phyloP scores from a whole-genome alignment of 495 filamentous ascomycete genomes.

The Aspergillus taichungensis region DNA sequence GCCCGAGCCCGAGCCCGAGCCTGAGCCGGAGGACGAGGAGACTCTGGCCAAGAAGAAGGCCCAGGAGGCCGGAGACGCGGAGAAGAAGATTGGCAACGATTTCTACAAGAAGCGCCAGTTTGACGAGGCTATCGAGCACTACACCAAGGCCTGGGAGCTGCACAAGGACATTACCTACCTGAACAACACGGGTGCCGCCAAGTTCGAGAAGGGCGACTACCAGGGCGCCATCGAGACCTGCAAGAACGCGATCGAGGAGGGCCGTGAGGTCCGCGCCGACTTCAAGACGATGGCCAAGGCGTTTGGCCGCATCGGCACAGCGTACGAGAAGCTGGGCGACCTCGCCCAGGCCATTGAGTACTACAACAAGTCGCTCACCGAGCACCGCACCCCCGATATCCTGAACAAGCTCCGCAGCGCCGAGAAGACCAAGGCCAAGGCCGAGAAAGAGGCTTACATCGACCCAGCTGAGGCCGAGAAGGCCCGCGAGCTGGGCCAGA shows the following conservation, averaged over 20 bases:
- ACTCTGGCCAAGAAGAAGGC: constrained; percentile 73
- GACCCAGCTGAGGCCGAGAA: constrained; percentile 89
- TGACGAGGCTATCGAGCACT: constrained; percentile 90
- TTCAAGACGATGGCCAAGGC: constrained; percentile 98
- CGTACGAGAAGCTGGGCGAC: constrained; percentile 84
- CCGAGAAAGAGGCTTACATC: constrained; percentile 73
- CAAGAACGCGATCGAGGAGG: constrained; percentile 81
- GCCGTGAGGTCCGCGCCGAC: constrained; percentile 75
- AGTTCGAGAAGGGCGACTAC: constrained; percentile 93
- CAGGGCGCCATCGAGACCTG: constrained; percentile 78
- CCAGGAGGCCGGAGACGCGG: constrained; percentile 84
- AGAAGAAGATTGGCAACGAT: constrained; percentile 90
- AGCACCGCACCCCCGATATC: constrained; percentile 93
- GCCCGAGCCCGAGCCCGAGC: constrained; percentile 52
- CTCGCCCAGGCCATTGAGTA: constrained; percentile 73
- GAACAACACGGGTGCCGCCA: constrained; percentile 89
- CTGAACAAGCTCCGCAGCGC: constrained; percentile 87
- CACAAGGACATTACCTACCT: constrained; percentile 96
- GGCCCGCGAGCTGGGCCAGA: constrained; percentile 87
- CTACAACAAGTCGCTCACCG: constrained; percentile 87
- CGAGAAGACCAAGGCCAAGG: constrained; percentile 77
- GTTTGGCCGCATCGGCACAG: constrained; percentile 80
- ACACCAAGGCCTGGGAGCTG: constrained; percentile 87
- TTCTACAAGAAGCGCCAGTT: constrained; percentile 97
- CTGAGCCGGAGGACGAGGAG: constrained; percentile 70